phyloP scores from a whole-genome alignment of 1,284 basidiomycete species.

The Naganishia cerealis region DNA sequence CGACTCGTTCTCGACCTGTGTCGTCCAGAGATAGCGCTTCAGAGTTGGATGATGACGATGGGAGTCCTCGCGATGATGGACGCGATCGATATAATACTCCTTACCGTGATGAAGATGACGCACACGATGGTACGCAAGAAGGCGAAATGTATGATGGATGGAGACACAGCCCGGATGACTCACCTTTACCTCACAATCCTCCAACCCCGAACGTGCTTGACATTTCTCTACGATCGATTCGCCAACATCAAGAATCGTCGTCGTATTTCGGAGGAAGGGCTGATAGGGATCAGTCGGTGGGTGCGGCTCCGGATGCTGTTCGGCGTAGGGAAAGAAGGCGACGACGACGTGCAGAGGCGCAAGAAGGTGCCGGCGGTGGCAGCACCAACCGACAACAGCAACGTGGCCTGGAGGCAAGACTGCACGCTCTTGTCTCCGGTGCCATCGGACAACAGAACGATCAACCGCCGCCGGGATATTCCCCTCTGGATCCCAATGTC shows the following conservation, averaged over 20 bases:
- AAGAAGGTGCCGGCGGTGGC: background rate
- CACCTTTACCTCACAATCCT: slow-evolving; percentile 56
- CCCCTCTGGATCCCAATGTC: slow-evolving; percentile 53
- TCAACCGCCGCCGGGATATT: slow-evolving; percentile 52
- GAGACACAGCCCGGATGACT: slow-evolving; percentile 34
- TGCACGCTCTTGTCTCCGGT: slow-evolving; percentile 19
- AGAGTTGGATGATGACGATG: slow-evolving; percentile 35
- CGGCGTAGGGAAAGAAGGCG: slow-evolving; percentile 21
- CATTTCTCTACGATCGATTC: slow-evolving; percentile 56
- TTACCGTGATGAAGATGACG: slow-evolving; percentile 31
- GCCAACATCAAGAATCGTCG: slow-evolving; percentile 37
- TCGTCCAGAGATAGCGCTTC: slow-evolving; percentile 14
- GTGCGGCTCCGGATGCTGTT: background rate
- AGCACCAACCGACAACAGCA: slow-evolving; percentile 1
- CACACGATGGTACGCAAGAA: slow-evolving; percentile 34
- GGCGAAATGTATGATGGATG: slow-evolving; percentile 30
- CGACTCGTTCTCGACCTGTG: background rate
- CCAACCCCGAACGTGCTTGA: slow-evolving; percentile 60
- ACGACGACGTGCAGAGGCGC: slow-evolving; percentile 23
- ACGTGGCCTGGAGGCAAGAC: slow-evolving; percentile 23
- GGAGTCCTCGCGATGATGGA: slow-evolving; percentile 30
- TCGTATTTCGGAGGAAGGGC: slow-evolving; percentile 45
- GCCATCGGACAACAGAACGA: slow-evolving; percentile 28
- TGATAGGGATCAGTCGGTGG: slow-evolving; percentile 35
- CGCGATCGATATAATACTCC: slow-evolving; percentile 18